phyloP scores from a whole-genome alignment of 768 basidiomycete genomes.

The Gloeostereum incarnatum region DNA sequence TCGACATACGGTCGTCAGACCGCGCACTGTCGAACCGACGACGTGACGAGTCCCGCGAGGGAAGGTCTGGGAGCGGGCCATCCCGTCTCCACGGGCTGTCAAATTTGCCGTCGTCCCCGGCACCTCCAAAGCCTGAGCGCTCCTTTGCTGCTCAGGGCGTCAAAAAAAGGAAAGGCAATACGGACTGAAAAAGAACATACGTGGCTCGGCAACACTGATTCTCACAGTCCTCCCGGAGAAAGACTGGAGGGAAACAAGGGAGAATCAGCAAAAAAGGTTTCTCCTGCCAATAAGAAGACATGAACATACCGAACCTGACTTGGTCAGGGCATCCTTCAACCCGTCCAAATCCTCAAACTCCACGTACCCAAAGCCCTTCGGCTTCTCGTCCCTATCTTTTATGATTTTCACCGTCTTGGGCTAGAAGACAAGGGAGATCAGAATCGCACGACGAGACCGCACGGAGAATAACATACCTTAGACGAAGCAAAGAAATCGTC shows the following conservation, averaged over 20 bases:
- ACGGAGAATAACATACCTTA: constrained; percentile 48
- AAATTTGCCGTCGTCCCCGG: constrained; percentile 74
- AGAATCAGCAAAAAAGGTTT: constrained; percentile 4
- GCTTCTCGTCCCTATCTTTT: constrained; percentile 85
- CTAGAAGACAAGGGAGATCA: constrained; percentile 22
- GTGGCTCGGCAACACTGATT: constrained; percentile 93
- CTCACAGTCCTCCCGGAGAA: constrained; percentile 77
- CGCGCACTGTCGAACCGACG: constrained; percentile 56
- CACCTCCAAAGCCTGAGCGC: constrained; percentile 45
- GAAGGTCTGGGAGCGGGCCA: constrained; percentile 68
- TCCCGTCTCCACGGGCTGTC: constrained; percentile 81
- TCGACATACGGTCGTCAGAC: constrained; percentile 30
- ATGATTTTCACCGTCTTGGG: constrained; percentile 88
- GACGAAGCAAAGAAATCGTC: constrained; percentile 67
- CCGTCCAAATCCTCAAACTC: constrained; percentile 87
- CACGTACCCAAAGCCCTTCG: constrained; percentile 97
- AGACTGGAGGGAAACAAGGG: constrained; percentile 28
- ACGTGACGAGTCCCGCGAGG: constrained; percentile 54
- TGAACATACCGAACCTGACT: constrained; percentile 55
- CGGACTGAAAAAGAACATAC: constrained; percentile 41
- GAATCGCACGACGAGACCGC: not conserved
- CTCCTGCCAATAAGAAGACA: not conserved
- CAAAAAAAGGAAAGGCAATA: constrained; percentile 6
- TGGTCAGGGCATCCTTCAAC: constrained; percentile 74
- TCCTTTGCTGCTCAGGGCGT: constrained; percentile 57